A percentile compares a stretch with the other conserved stretches of the same genome.
Evolutionary conservation across 2,329 filamentous ascomycete species (phyloP).

Genomic region (Neofusicoccum cordaticola): DNA sequence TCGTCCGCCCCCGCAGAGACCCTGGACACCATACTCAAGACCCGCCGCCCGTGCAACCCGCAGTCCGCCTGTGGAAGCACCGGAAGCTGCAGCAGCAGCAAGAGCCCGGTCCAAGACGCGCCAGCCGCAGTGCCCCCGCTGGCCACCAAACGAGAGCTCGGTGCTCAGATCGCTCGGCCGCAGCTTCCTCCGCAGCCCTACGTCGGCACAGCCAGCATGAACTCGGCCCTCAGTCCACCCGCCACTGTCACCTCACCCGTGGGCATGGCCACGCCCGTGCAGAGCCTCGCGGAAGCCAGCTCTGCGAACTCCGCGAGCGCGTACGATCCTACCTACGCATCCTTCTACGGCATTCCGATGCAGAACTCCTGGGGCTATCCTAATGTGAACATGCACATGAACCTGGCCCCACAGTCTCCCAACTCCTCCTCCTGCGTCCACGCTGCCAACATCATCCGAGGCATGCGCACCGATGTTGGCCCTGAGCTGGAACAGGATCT

Average conservation of each 20-base stretch:
- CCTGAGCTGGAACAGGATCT: constrained; percentile 40
- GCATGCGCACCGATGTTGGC: constrained; percentile 40
- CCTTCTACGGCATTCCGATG: background rate
- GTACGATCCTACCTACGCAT: background rate
- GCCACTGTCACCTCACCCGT: background rate
- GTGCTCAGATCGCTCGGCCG: background rate
- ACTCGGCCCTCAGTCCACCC: background rate
- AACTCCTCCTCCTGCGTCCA: constrained; percentile 36
- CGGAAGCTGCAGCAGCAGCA: background rate
- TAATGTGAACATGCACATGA: constrained; percentile 14
- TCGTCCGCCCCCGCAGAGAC: constrained; percentile 18
- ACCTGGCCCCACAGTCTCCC: constrained; percentile 17
- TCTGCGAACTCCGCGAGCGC: background rate
- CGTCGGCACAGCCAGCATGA: background rate
- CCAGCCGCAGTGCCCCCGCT: background rate
- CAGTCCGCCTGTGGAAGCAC: constrained; percentile 16
- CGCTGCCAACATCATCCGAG: constrained; percentile 46
- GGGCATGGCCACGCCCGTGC: background rate
- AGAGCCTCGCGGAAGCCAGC: background rate
- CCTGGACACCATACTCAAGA: constrained; percentile 32
- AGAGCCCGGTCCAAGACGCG: background rate
- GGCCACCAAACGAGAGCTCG: background rate
- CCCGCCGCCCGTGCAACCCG: constrained; percentile 26
- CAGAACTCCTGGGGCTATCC: background rate
- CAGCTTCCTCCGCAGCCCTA: background rate